Percentiles rank a stretch among this genome's conserved stretches.
phyloP scores from a whole-genome alignment of 1,284 basidiomycete genomes.

The Fistulinella cinereoalba region DNA sequence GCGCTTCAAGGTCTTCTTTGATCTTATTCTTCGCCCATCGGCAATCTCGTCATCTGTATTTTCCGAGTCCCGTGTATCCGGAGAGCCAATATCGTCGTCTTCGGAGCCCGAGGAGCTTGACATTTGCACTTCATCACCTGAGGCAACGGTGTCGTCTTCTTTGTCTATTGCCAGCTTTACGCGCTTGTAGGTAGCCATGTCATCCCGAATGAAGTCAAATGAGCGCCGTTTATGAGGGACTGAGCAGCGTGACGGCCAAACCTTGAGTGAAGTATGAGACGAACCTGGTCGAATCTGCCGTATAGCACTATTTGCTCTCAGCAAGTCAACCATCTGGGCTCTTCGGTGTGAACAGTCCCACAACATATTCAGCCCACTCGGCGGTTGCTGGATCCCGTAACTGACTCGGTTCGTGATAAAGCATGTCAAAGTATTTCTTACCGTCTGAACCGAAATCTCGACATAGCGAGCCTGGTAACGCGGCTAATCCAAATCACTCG shows the following conservation, averaged over 20 bases:
- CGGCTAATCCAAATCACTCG: constrained; percentile 5
- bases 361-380: constrained; percentile 5
- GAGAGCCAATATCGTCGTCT: constrained; percentile 32
- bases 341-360: not conserved
- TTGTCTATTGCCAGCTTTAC: constrained; percentile 37
- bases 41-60: constrained; percentile 67
- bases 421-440: constrained; percentile 10
- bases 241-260: not conserved
- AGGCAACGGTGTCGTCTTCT: constrained; percentile 23
- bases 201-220: constrained; percentile 1
- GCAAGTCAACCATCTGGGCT: not conserved
- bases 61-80: constrained; percentile 30
- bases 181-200: constrained; percentile 41
- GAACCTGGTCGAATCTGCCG: not conserved
- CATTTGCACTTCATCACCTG: constrained; percentile 18
- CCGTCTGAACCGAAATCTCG: constrained; percentile 22
- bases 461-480: constrained; percentile 3
- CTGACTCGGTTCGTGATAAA: constrained; percentile 7
- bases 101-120: constrained; percentile 24
- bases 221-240: not conserved
- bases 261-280: constrained; percentile 4
- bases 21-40: constrained; percentile 54
- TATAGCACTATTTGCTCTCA: not conserved
- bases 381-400: no score
- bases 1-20: constrained; percentile 73